These are phyloP conservation scores for Exophiala spinifera DNA, from an alignment of 2,329 filamentous ascomycete genomes.

Conservation along the genomic window DNA sequence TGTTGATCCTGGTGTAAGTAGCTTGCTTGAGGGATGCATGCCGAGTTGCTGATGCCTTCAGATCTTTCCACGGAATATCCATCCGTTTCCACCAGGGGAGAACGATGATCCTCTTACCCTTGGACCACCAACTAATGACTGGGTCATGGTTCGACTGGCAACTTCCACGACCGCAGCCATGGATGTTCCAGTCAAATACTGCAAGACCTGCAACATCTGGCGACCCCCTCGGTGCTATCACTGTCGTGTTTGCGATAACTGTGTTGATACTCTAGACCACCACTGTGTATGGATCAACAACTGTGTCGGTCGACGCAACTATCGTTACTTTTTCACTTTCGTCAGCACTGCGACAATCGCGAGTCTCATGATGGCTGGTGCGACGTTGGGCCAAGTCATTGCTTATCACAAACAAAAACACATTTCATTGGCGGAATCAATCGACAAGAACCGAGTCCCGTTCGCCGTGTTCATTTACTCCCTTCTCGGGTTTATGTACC, in stretches of 20 bases:
- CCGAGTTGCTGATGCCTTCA: slow-evolving; percentile 38
- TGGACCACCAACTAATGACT: slow-evolving; percentile 85
- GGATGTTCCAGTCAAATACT: slow-evolving; percentile 98
- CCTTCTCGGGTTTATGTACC: slow-evolving; percentile 72
- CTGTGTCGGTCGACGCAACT: slow-evolving; percentile 93
- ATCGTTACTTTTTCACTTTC: slow-evolving; percentile 95
- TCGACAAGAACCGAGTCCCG: slow-evolving; percentile 69
- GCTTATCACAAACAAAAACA: slow-evolving; percentile 63
- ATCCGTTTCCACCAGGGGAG: slow-evolving; percentile 75
- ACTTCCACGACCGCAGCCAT: slow-evolving; percentile 76
- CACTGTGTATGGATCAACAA: slow-evolving; percentile 99
- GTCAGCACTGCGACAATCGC: slow-evolving; percentile 76
- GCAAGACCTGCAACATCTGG: slow-evolving; percentile 97
- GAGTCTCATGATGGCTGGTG: slow-evolving; percentile 69
- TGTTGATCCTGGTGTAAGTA: slow-evolving; percentile 83
- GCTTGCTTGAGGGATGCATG: not conserved
- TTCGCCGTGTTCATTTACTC: slow-evolving; percentile 89
- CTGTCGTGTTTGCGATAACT: slow-evolving; percentile 95
- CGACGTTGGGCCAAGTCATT: slow-evolving; percentile 76
- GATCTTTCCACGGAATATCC: slow-evolving; percentile 90
- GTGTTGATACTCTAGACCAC: slow-evolving; percentile 94
- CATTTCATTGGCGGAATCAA: slow-evolving; percentile 66
- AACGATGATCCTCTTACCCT: slow-evolving; percentile 77
- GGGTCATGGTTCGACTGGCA: slow-evolving; percentile 84
- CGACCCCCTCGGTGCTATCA: slow-evolving; percentile 92